Percentiles rank a stretch among this genome's conserved stretches.
Conservation (phyloP, 345 rosid genomes). For the Eucalyptus dawsonii region DNA sequence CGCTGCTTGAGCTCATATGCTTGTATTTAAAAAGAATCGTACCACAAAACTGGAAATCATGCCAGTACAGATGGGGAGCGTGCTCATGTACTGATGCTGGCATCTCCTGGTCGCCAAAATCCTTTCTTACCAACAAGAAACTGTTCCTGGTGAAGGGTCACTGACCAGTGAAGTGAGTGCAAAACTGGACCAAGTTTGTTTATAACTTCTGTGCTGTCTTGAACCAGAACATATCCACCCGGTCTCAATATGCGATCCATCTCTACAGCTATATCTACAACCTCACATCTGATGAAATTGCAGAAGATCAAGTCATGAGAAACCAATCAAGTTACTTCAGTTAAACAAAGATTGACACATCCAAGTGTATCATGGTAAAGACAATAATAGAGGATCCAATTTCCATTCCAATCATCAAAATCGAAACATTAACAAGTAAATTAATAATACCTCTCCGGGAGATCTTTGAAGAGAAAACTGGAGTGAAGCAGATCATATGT, state of each 20-base stretch:
- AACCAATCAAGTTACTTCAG: neutral
- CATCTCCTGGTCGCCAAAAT: slow-evolving; percentile 58
- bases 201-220: slow-evolving; percentile 49
- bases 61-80: neutral
- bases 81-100: neutral
- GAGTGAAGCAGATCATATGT: slow-evolving; percentile 83
- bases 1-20: neutral
- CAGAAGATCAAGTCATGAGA: neutral
- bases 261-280: slow-evolving; percentile 42
- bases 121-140: slow-evolving; percentile 66
- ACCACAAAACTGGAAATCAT: neutral
- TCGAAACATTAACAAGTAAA: neutral
- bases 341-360: neutral
- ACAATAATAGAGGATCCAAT: neutral
- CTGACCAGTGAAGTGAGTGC: slow-evolving; percentile 62
- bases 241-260: slow-evolving; percentile 80
- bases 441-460: slow-evolving; percentile 32
- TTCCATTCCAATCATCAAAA: neutral
- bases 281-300: slow-evolving; percentile 42
- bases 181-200: slow-evolving; percentile 39
- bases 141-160: slow-evolving; percentile 38
- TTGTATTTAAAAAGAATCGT: neutral
- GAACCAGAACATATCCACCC: slow-evolving; percentile 65
- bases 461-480: slow-evolving; percentile 43
- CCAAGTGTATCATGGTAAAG: neutral